Evolutionary conservation across 495 filamentous ascomycete species (phyloP), one percentile per base, ranked within the genome.

Genomic region (Cercophora samala): DNA sequence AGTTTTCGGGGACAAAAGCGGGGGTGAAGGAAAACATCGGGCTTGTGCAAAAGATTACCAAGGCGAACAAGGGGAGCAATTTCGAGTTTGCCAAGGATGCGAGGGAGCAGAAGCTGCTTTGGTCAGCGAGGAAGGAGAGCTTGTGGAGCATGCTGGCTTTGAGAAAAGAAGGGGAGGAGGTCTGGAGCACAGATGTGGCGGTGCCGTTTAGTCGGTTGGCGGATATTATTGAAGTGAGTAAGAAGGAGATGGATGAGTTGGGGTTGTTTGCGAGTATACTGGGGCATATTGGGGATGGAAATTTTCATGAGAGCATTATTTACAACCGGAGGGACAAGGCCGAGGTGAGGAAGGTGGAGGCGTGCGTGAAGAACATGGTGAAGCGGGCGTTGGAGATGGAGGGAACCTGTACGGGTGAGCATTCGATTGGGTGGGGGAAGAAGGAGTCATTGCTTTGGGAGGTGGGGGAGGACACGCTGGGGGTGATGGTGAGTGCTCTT

Each of bases 301-400:
- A 97, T 76, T 97, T 97, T 77, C 93, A 97, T 74, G 87, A 92
- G 71, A 90, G 88, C 75, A 93, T 97, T 72, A 87, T 97, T 75
- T 97, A 95, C 72, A 87, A 94, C 72, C 80, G 84, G 29, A 81
- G 79, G 19, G 82, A 92, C 65, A 84, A 85, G 13, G 86, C 77
- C 3, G 91, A 97, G 77, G 79, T 82, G 37, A 86, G 82, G 17
- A 88, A 88, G 55, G 91, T 96, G 2, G 89, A 95, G 73, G 84
- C 81, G 46, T 91, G 91, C 62, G 92, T 96, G 24, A 85, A 93
- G 70, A 89, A 92, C 68, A 96, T 97, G 93, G 91, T 96, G 22
- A 86, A 91, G 70, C 82, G 91, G 23, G 93, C 92, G 8, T 72
- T 97, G 25, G 91, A 93, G 55, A 96, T 97, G 93, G 93, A 96